phyloP scores from a whole-genome alignment of 2,329 filamentous ascomycete genomes.

The Cladosporium sp. region DNA sequence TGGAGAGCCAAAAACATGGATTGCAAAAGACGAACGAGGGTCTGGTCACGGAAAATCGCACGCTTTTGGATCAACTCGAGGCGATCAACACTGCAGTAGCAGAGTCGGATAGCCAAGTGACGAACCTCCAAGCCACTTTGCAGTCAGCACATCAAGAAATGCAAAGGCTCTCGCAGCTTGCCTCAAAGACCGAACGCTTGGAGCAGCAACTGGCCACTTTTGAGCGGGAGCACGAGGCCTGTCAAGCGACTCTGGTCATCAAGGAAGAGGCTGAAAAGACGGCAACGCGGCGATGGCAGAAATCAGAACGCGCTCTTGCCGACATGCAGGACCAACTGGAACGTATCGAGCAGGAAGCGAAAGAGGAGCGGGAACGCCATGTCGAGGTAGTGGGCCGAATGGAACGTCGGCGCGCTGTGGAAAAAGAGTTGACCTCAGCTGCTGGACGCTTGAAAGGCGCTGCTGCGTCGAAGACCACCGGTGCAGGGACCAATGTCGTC shows the following conservation, averaged over 20 bases:
- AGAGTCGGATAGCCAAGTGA: slow-evolving; percentile 78
- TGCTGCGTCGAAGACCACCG: slow-evolving; percentile 66
- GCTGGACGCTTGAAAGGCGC: slow-evolving; percentile 79
- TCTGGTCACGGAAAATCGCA: slow-evolving; percentile 79
- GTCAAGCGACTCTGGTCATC: slow-evolving; percentile 66
- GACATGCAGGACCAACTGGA: slow-evolving; percentile 86
- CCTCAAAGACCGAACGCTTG: slow-evolving; percentile 71
- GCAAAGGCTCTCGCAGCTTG: slow-evolving; percentile 70
- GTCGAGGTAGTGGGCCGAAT: slow-evolving; percentile 77
- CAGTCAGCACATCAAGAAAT: slow-evolving; percentile 76
- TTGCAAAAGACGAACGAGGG: slow-evolving; percentile 75
- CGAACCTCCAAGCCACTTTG: slow-evolving; percentile 72
- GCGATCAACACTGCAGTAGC: slow-evolving; percentile 74
- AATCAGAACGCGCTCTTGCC: slow-evolving; percentile 75
- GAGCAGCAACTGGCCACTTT: slow-evolving; percentile 77
- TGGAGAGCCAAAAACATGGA: slow-evolving; percentile 68
- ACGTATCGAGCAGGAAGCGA: slow-evolving; percentile 79
- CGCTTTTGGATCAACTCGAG: slow-evolving; percentile 80
- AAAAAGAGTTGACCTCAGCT: slow-evolving; percentile 76
- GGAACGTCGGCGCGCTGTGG: slow-evolving; percentile 78
- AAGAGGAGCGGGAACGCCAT: slow-evolving; percentile 77
- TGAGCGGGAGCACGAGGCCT: slow-evolving; percentile 74
- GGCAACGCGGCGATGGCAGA: slow-evolving; percentile 79
- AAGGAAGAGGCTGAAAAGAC: slow-evolving; percentile 75
- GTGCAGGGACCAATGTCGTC: slow-evolving; percentile 68